phyloP scores from a whole-genome alignment of 2,329 filamentous ascomycete genomes.

The Fusarium tuaranense region DNA sequence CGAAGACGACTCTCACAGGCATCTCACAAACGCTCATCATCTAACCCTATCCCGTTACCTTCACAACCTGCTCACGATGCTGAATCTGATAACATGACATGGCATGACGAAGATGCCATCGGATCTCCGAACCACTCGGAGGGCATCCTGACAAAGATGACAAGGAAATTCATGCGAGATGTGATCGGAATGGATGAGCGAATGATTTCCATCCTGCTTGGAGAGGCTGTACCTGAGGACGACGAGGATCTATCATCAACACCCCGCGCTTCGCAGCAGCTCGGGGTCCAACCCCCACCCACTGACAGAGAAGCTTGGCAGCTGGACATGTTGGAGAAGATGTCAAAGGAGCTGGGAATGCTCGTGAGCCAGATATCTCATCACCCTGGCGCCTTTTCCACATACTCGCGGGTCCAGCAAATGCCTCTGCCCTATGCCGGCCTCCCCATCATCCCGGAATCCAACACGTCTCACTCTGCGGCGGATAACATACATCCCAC shows the following conservation, averaged over 20 bases:
- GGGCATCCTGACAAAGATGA: conserved; percentile 83
- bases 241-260: conserved; percentile 61
- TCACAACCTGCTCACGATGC: conserved; percentile 44
- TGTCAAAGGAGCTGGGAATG: conserved; percentile 87
- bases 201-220: conserved; percentile 86
- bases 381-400: conserved; percentile 89
- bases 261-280: conserved; percentile 56
- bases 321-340: conserved; percentile 80
- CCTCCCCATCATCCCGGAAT: conserved; percentile 73
- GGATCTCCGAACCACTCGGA: conserved; percentile 66
- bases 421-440: conserved; percentile 82
- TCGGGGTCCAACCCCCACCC: conserved; percentile 46
- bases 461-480: conserved; percentile 49
- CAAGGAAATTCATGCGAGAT: conserved; percentile 86
- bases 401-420: conserved; percentile 76
- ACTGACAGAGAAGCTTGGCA: conserved; percentile 71
- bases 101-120: conserved; percentile 64
- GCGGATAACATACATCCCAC: conserved; percentile 41
- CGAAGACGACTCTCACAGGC: conserved; percentile 73
- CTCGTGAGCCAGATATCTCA: conserved; percentile 83
- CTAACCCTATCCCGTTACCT: conserved; percentile 43
- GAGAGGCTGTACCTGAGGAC: conserved; percentile 75
- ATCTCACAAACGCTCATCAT: conserved; percentile 52
- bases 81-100: conserved; percentile 58
- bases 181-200: conserved; percentile 92